These are phyloP conservation scores for Diaporthe sp. DNA, from an alignment of 2,329 filamentous ascomycete genomes.

Conservation along the genomic window DNA sequence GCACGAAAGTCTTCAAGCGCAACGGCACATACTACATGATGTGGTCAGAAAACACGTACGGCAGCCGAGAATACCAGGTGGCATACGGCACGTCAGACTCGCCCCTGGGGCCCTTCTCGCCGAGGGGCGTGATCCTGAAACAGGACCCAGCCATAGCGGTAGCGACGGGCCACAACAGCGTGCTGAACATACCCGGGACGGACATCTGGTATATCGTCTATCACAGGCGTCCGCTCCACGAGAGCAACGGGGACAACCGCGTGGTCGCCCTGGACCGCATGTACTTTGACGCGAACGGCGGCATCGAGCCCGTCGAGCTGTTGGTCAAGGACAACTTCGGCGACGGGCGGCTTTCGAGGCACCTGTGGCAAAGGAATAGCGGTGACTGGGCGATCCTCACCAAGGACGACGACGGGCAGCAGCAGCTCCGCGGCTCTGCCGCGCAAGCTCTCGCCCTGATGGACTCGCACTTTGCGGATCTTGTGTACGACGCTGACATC, in stretches of 20 bases:
- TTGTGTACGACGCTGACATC: background rate
- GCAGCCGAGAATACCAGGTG: conserved; percentile 26
- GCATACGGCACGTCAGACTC: conserved; percentile 35
- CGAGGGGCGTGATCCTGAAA: conserved; percentile 22
- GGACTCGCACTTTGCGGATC: conserved; percentile 15
- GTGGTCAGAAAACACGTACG: conserved; percentile 38
- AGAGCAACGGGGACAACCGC: conserved; percentile 8
- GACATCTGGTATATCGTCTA: conserved; percentile 39
- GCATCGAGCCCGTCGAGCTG: conserved; percentile 19
- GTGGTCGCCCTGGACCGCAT: conserved; percentile 34
- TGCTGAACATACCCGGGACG: conserved; percentile 35
- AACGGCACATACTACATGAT: conserved; percentile 37
- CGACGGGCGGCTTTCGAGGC: background rate
- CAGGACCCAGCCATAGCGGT: conserved; percentile 14
- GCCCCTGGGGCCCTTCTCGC: conserved; percentile 31
- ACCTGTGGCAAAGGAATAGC: background rate
- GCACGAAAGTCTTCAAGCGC: conserved; percentile 36
- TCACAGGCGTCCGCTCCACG: conserved; percentile 18
- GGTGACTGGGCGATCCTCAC: background rate
- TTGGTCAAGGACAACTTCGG: conserved; percentile 22
- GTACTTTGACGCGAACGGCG: conserved; percentile 29
- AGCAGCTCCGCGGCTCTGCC: conserved; percentile 1
- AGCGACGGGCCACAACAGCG: conserved; percentile 33
- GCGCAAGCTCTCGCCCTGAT: background rate
- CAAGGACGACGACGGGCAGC: background rate